Evolutionary conservation across 1,284 basidiomycete species (phyloP), one percentile per base, ranked within the genome.

Genomic region (Naganishia albida): DNA sequence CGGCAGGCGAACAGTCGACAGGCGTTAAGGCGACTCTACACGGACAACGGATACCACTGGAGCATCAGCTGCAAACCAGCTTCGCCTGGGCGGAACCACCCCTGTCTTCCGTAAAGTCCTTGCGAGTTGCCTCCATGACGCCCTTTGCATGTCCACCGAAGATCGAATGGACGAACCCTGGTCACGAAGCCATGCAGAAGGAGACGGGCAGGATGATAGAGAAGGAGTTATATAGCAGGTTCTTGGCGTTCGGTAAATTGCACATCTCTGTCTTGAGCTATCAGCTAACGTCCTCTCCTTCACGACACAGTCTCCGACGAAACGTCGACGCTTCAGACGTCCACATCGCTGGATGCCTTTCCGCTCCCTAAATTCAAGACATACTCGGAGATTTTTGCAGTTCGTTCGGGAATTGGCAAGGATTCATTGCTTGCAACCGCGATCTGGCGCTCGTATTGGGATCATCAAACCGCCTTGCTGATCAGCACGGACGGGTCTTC

Each of bases 401-500:
- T 60, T 3, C 34, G 23, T 10, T 49, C 57, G 3, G 46, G 46
- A 40, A 48, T 50, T 2, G 57, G 57, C 7, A 60, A 60, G 34
- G 57, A 60, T 38, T 49, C 57, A 16, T 49, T 26, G 15, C 46
- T 60, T 10, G 57, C 57, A 38, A 60, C 38, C 6, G 46, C 57
- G n/a, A 60, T 60, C 20, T 60, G 57, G 57, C 20, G 57, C 12
- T 60, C 46, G 12, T n/a, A 60, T 25, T 60, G 57, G 57, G 57
- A 60, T 4, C 20, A 60, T 26, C 57, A 60, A 38, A 18, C 18
- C 10, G 34, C 46, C 10, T 34, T 60, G 4, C 18, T 60, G 46
- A 60, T 60, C 46, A 60, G 57, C 39, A 60, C 57, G 13, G 57
- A 60, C 38, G 57, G 57, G 18, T 60, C 57, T 25, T 60, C 57